Evolutionary conservation across 495 filamentous ascomycete genomes (phyloP).

Genomic region (Lepraria neglecta): DNA sequence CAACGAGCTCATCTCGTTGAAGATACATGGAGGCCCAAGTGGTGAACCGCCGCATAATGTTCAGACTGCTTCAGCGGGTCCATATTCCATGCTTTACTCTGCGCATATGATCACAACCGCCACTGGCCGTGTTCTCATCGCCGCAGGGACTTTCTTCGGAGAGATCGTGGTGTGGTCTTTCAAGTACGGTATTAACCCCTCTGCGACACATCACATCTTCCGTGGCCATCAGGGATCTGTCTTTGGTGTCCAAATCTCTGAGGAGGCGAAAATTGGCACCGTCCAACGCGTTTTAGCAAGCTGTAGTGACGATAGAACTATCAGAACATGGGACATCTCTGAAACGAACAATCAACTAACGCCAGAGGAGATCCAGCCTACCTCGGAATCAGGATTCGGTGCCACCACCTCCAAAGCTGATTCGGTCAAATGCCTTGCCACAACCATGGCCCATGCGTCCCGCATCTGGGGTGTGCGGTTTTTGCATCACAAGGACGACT

Average conservation of each 20-base stretch:
- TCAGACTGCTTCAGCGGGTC: no score
- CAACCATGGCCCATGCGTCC: constrained; percentile 76
- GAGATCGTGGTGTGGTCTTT: constrained; percentile 87
- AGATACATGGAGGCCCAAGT: constrained; percentile 19
- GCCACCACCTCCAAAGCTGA: neutral
- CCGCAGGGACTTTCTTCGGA: constrained; percentile 87
- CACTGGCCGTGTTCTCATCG: constrained; percentile 57
- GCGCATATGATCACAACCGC: constrained; percentile 62
- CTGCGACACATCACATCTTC: constrained; percentile 65
- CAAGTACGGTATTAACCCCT: no score
- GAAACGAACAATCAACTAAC: constrained; percentile 24
- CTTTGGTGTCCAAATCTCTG: constrained; percentile 78
- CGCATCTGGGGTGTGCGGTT: constrained; percentile 86
- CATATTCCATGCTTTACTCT: constrained; percentile 81
- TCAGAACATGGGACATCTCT: constrained; percentile 82
- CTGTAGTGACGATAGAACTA: constrained; percentile 91
- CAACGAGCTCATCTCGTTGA: constrained; percentile 57
- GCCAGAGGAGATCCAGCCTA: neutral
- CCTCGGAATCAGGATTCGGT: neutral
- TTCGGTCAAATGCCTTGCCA: constrained; percentile 44
- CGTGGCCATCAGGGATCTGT: constrained; percentile 90
- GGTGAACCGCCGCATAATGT: no score
- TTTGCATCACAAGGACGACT: constrained; percentile 31
- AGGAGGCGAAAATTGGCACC: constrained; percentile 33
- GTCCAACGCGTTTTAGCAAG: constrained; percentile 64